Evolutionary conservation across 2,329 filamentous ascomycete genomes (phyloP), one percentile per base, ranked within the genome.

Genomic region (Aspergillus sp.): DNA sequence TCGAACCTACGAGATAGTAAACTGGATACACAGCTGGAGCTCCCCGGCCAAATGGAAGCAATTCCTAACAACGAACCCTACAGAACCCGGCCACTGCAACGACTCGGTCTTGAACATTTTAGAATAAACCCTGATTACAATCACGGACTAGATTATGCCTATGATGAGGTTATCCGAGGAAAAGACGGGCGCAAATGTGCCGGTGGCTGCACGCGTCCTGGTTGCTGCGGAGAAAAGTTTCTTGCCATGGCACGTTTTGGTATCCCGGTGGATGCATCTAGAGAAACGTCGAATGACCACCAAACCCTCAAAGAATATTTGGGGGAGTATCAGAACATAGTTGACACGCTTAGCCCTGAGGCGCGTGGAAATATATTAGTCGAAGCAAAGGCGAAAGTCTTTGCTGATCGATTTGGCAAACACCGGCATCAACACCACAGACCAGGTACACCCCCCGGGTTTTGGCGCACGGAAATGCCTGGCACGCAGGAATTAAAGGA

Each of bases 401-500:
- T 96, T 62, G 89, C 93, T 1, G 87, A 93, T 68, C 83, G 84
- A 60, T 86, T 85, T 71, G 92, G 92, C 6, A 91, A 83, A 70
- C 93, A 97, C 74, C 83, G 89, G 56, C 84, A 93, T 65, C 82
- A 86, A 27, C 92, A 89, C 73, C 84, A 87, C 59, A 84, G 91
- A 51, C 82, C 84, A 61, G 81, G 78, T 45, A 91, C 89, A 9
- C 93, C 95, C 12, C 91, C 91, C 2, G 93, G 92, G 0, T 98
- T 91, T 71, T 99, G 95, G 95, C 83, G 90, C 54, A 84, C 89
- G 2, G 93, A 96, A 65, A 96, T 99, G 71, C 93, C 93, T 1
- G 86, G 79, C 25, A 97, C 95, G 1, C 95, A 98, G 71, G 90
- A 97, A 73, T 76, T 87, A 27, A 79, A 84, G 64, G 77, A 81